Conservation (phyloP, 306 rosid genomes). For the Begonia masoniana region DNA sequence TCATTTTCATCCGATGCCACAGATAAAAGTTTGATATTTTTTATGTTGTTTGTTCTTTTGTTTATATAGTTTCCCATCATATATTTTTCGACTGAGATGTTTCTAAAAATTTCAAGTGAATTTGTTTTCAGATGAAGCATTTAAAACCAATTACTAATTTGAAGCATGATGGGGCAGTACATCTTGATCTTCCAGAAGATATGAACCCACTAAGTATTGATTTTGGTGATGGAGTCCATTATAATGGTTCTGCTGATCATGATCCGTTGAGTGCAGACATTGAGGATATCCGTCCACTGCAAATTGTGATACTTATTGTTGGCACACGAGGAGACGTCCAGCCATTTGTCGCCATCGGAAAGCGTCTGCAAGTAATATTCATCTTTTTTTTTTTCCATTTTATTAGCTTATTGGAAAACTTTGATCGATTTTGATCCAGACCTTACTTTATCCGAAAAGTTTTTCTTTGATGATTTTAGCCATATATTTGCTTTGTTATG, state of each 20-base stretch:
- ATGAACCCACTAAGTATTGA: slow-evolving; percentile 22
- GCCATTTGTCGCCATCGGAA: slow-evolving; percentile 89
- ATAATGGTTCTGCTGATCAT: slow-evolving; percentile 10
- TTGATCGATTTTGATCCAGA: not conserved
- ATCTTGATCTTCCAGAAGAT: slow-evolving; percentile 49
- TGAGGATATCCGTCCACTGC: slow-evolving; percentile 38
- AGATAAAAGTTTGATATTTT: too few relatives aligned
- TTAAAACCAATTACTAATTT: slow-evolving; percentile 37
- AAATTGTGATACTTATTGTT: slow-evolving; percentile 89
- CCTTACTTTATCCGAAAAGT: too few relatives aligned
- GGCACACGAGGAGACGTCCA: slow-evolving; percentile 96
- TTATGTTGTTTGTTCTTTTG: too few relatives aligned
- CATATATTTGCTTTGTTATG: too few relatives aligned
- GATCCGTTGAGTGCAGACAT: slow-evolving; percentile 15
- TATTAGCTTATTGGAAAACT: not conserved
- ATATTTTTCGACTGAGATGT: too few relatives aligned
- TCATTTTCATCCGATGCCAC: too few relatives aligned
- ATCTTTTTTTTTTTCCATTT: slow-evolving; percentile 4
- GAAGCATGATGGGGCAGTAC: slow-evolving; percentile 59
- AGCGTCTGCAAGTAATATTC: slow-evolving; percentile 57
- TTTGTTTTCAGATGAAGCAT: slow-evolving; percentile 37
- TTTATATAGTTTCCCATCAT: too few relatives aligned
- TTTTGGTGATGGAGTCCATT: slow-evolving; percentile 20
- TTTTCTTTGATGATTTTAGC: too few relatives aligned
- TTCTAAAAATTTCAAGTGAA: not conserved